A percentile compares a stretch with the other conserved stretches of the same genome.
Conservation (phyloP, 1,139 yeast species). For the Hansenula sp. region DNA sequence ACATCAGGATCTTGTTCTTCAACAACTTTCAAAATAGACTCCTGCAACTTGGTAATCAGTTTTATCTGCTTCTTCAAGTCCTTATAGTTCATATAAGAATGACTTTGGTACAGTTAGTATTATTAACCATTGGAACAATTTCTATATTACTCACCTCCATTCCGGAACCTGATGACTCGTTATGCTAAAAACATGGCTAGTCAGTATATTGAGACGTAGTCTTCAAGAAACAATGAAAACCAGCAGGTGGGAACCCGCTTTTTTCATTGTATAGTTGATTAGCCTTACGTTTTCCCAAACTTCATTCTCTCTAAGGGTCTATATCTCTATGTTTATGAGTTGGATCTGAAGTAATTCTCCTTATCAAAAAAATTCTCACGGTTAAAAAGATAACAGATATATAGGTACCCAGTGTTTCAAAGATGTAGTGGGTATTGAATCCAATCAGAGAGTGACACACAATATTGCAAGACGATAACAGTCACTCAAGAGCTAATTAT, state of each 20-base stretch:
- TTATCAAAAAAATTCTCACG: too few relatives aligned
- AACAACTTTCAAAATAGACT: constrained; percentile 18
- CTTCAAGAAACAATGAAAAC: background rate
- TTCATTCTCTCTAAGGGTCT: constrained; percentile 44
- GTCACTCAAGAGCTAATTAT: too few relatives aligned
- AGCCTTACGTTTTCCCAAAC: constrained; percentile 73
- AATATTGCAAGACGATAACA: too few relatives aligned
- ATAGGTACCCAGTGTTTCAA: too few relatives aligned
- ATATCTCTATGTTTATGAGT: background rate
- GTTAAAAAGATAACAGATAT: too few relatives aligned
- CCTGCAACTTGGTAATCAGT: constrained; percentile 33
- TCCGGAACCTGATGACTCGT: constrained; percentile 88
- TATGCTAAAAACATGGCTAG: constrained; percentile 32
- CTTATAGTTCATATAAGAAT: constrained; percentile 80
- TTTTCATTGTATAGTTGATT: too few relatives aligned
- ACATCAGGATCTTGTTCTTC: constrained; percentile 12
- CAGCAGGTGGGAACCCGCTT: too few relatives aligned
- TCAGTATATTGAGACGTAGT: too few relatives aligned
- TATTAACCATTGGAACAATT: too few relatives aligned
- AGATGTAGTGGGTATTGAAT: too few relatives aligned
- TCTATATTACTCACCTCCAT: constrained; percentile 61
- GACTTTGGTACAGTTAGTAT: constrained; percentile 26
- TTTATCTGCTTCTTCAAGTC: constrained; percentile 78
- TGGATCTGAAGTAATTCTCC: background rate
- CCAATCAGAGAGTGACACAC: too few relatives aligned